Base-by-base conservation (phyloP, 2,329 filamentous ascomycete genomes). In the Rhynchosporium secalis region DNA sequence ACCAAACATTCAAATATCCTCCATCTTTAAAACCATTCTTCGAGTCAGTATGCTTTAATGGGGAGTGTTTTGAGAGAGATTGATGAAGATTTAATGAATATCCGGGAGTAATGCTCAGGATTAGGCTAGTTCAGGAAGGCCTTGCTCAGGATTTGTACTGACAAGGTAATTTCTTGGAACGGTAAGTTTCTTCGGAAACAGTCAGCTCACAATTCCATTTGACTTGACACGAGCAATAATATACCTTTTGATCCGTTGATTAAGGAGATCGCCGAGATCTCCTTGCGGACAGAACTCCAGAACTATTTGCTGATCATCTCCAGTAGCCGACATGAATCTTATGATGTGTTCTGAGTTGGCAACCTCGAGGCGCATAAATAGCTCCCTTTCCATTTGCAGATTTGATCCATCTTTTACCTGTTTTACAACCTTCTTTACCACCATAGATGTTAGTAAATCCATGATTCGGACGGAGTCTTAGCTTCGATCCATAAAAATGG, bases 1-100 rank as follows among this genome's bases (percentile, higher is more conserved):
- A 58, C 56, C 6, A 58, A 40, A 31, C 56, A 58, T 48, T 58
- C 56, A 40, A 58, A 49, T 7, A 58, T 58, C 20, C 46, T 47
- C 56, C 56, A 58, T 20, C 20, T 20, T 20, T 20, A 20, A 20
- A 20, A 20, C 20, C 20, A 20, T 20, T 20, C 20, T 1, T 20
- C 20, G 20, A 20, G 20, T 20, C 20, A 20, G 20, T 20, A 20
- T 20, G 20, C 20, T 20, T 20, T 20, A 20, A 20, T 20, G 20
- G 1, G 20, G 20, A 20, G 20, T 20, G 1, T 20, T 20, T 20
- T 20, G 20, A 20, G 20, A 20, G 20, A 20, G 1, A 20, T 20
- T 20, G 20, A 20, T 20, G 20, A 20, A 20, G 20, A 20, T 20
- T 20, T 20, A 20, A 20, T 20, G 20, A 20, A 20, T 20, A 20